These are phyloP conservation scores for Citrus maxima DNA, from an alignment of 345 rosid species.

Conservation along the genomic window DNA sequence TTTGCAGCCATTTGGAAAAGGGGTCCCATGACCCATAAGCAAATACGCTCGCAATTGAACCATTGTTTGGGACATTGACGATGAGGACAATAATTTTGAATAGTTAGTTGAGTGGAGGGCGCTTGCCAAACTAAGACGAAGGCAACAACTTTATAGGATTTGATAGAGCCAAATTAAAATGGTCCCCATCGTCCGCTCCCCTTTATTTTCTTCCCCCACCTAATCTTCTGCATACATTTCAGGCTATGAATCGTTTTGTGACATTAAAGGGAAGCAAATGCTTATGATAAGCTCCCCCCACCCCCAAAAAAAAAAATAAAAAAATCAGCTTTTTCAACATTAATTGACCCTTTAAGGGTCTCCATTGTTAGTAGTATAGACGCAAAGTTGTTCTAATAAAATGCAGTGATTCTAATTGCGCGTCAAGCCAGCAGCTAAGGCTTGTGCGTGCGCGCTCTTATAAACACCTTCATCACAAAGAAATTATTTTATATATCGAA, in stretches of 20 bases:
- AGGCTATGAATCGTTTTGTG: background rate
- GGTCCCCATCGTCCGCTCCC: background rate
- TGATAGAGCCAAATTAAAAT: background rate
- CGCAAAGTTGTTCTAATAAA: no score
- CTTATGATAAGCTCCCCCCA: background rate
- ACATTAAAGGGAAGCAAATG: background rate
- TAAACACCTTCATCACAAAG: accelerated
- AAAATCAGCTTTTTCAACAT: background rate
- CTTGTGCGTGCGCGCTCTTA: no score
- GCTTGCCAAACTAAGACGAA: background rate
- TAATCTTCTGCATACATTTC: background rate
- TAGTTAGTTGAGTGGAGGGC: background rate
- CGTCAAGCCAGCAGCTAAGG: no score
- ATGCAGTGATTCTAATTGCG: no score
- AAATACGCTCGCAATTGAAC: background rate
- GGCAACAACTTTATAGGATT: background rate
- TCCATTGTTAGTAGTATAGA: no score
- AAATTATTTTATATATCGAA: no score
- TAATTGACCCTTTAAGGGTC: background rate
- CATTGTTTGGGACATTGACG: background rate
- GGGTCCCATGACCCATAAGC: background rate
- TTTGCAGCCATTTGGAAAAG: background rate
- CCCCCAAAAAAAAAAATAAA: no score
- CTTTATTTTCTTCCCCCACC: background rate
- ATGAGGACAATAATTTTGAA: background rate